Base-by-base conservation (phyloP, 768 basidiomycete species). In the Tephrocybe sp. region DNA sequence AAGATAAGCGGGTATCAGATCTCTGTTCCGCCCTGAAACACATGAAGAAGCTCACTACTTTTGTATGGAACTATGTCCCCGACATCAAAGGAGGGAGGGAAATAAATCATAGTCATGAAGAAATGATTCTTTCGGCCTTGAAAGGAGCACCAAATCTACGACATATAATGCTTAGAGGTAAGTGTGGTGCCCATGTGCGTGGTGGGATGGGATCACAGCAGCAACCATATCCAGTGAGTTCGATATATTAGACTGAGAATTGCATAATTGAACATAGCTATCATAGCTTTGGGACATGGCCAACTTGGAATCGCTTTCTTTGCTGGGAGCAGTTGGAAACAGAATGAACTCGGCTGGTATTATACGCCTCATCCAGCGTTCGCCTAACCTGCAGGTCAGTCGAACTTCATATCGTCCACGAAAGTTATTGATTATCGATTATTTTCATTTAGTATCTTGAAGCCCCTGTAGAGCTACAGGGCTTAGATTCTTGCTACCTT, bases 381-480 rank as follows among this genome's bases (percentile, higher is more conserved):
- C 62, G 8, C 53, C 61, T 6, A 55, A 56, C 8, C 43, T 72
- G 9, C 60, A 67, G 63, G 71, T 70, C 19, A 35, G 56, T 51
- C 17, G 17, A 30, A 17, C n/a, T 31, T 20, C 26, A 10, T 5
- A 36, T 42, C 19, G 20, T 12, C 31, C 4, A 17, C 19, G 33
- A 7, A 26, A 26, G 9, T 16, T 8, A 14, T 26, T 30, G 22
- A 40, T 39, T 4, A n/a, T n/a, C 12, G 7, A 13, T 35, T 5
- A 42, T 34, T 10, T 4, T 23, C 5, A 4, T 14, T 20, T 4
- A 78, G 75, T 68, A 67, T 45, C 62, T 80, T 30, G 69, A 74
- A 60, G 60, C 79, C 5, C 79, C 79, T 16, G 67, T 77, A 56
- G 77, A 80, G 53, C 69, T 77, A 44, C 56, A 60, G 11, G 60